A percentile compares a stretch with the other conserved stretches of the same genome.
These are phyloP conservation scores for Moringa oleifera DNA, from an alignment of 345 rosid genomes.

Conservation along the genomic window DNA sequence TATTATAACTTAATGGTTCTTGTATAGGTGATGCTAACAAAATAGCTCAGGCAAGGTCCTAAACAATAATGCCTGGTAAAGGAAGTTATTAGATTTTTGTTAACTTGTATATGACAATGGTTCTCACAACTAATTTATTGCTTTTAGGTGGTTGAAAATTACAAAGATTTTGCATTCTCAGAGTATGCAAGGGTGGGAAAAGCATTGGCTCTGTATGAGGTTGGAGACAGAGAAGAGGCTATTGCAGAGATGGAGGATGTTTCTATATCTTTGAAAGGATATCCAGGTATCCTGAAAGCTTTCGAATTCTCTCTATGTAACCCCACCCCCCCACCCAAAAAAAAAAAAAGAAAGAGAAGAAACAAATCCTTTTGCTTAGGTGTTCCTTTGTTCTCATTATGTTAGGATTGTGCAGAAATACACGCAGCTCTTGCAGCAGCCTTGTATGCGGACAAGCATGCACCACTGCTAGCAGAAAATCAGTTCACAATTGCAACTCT, in stretches of 20 bases:
- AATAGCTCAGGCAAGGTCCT: no score
- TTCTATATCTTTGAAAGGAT: slow-evolving; percentile 53
- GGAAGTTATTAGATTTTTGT: no score
- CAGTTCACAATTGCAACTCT: slow-evolving; percentile 53
- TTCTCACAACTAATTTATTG: no score
- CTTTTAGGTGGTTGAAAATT: slow-evolving; percentile 41
- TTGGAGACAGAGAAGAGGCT: slow-evolving; percentile 52
- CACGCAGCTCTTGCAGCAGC: slow-evolving; percentile 67
- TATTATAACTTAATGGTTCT: no score
- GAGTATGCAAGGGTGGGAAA: slow-evolving; percentile 61
- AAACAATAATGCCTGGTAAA: no score
- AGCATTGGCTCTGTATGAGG: slow-evolving; percentile 50
- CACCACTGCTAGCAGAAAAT: slow-evolving; percentile 51
- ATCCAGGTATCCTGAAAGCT: slow-evolving; percentile 33
- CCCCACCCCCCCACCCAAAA: no score
- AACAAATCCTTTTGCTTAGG: background rate
- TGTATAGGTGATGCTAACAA: no score
- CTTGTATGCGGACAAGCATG: slow-evolving; percentile 52
- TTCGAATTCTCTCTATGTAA: background rate
- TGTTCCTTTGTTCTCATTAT: background rate
- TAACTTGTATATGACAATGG: no score
- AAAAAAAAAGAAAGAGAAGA: no score
- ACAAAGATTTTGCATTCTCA: slow-evolving; percentile 53
- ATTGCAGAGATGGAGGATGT: slow-evolving; percentile 67
- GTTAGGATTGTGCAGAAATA: slow-evolving; percentile 31